Evolutionary conservation across 257 asterid genomes (phyloP).

Genomic region (Solanum dulcamara): DNA sequence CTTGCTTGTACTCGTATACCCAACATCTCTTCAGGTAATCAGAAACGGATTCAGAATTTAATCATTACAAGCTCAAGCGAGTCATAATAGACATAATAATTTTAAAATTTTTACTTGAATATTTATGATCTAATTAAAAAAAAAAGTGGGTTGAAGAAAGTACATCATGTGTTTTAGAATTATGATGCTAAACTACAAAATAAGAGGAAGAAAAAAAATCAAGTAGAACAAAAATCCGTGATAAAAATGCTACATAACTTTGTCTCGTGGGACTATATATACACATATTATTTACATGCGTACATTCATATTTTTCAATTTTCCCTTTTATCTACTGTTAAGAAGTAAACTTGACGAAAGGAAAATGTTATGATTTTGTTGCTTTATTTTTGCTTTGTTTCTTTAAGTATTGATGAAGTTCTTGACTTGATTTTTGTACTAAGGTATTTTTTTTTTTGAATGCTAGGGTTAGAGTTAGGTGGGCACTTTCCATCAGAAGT

Average conservation of each 20-base stretch:
- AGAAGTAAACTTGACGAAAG: not conserved
- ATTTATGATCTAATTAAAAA: too few relatives aligned
- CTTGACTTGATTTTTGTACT: not conserved
- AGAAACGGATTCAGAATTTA: not conserved
- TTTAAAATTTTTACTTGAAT: too few relatives aligned
- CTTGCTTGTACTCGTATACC: conserved; percentile 43
- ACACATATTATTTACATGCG: not conserved
- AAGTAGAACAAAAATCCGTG: not conserved
- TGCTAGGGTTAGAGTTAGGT: conserved; percentile 59
- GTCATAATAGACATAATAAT: not conserved
- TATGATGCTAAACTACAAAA: not conserved
- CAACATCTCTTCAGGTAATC: conserved; percentile 35
- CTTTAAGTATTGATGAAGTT: not conserved
- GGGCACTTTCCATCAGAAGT: conserved; percentile 54
- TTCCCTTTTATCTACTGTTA: not conserved
- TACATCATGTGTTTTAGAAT: not conserved
- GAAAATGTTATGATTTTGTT: not conserved
- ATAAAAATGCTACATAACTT: not conserved
- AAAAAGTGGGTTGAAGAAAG: not conserved
- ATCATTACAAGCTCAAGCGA: not conserved
- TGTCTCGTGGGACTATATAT: not conserved
- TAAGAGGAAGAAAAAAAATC: not conserved
- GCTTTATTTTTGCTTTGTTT: not conserved
- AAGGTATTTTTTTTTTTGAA: not conserved
- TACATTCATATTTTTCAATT: not conserved